Percentiles rank a stretch among this genome's conserved stretches.
phyloP scores from a whole-genome alignment of 2,329 filamentous ascomycete species.

The Scedosporium boydii region DNA sequence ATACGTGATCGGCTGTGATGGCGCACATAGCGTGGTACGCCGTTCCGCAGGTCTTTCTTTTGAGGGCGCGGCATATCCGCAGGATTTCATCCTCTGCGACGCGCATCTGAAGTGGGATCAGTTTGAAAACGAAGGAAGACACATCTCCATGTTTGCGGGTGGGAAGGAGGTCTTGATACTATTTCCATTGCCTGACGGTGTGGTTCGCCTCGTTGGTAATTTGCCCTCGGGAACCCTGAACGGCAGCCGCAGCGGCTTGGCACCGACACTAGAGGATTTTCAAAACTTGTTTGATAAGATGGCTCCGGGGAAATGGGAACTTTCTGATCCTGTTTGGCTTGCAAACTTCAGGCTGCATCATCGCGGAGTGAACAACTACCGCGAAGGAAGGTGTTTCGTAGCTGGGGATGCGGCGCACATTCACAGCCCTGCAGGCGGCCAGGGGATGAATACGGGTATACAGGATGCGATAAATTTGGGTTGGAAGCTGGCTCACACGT shows the following conservation, averaged over 20 bases:
- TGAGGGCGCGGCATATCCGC: conserved; percentile 30
- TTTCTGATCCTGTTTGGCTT: conserved; percentile 27
- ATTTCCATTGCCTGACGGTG: conserved; percentile 19
- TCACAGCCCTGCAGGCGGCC: conserved; percentile 45
- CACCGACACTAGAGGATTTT: conserved; percentile 1
- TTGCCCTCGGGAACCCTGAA: conserved; percentile 6
- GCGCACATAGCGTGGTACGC: conserved; percentile 33
- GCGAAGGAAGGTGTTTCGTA: conserved; percentile 35
- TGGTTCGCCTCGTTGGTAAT: conserved; percentile 18
- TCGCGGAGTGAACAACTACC: conserved; percentile 21
- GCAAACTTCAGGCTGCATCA: conserved; percentile 35
- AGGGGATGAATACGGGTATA: conserved; percentile 50
- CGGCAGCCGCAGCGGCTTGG: conserved; percentile 1
- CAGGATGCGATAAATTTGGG: conserved; percentile 44
- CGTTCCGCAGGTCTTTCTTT: conserved; percentile 26
- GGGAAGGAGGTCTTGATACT: conserved; percentile 23
- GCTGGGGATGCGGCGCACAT: conserved; percentile 49
- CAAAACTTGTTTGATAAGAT: conserved; percentile 18
- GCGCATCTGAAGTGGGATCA: conserved; percentile 16
- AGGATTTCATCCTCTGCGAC: conserved; percentile 35
- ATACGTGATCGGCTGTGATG: conserved; percentile 39
- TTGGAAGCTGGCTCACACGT: conserved; percentile 34
- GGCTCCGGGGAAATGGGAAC: conserved; percentile 17
- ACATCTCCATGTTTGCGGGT: conserved; percentile 18
- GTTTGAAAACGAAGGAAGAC: conserved; percentile 7